Conservation (phyloP, 352 stramenopile genomes). For the Phytophthora niederhauseri region DNA sequence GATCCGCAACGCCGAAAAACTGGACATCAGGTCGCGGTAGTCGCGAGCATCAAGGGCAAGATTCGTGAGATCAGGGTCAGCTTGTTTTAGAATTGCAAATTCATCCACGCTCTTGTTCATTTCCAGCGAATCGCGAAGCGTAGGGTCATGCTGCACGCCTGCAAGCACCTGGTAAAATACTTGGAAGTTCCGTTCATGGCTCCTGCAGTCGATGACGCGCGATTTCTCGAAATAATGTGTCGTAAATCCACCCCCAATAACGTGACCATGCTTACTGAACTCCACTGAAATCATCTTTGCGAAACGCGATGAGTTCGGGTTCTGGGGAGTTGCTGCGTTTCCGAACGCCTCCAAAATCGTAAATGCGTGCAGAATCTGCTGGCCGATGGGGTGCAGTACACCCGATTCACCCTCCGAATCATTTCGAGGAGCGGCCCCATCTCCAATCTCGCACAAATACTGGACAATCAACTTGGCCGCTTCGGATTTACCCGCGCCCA, state of each 20-base stretch:
- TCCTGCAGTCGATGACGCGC: slow-evolving; percentile 77
- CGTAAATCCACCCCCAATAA: slow-evolving; percentile 82
- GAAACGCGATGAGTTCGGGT: slow-evolving; percentile 79
- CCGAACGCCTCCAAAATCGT: slow-evolving; percentile 83
- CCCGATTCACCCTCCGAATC: slow-evolving; percentile 50
- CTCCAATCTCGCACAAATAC: slow-evolving; percentile 82
- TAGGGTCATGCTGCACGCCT: slow-evolving; percentile 73
- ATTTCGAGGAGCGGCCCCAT: slow-evolving; percentile 48
- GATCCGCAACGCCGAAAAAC: slow-evolving; percentile 78
- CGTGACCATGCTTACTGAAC: slow-evolving; percentile 76
- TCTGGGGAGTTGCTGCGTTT: slow-evolving; percentile 62
- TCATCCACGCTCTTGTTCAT: slow-evolving; percentile 63
- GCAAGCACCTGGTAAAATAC: slow-evolving; percentile 93
- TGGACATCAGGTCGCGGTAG: slow-evolving; percentile 83
- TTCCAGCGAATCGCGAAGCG: slow-evolving; percentile 67
- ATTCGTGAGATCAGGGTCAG: slow-evolving; percentile 47
- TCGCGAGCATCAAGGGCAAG: slow-evolving; percentile 66
- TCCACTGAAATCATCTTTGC: slow-evolving; percentile 88
- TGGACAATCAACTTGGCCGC: slow-evolving; percentile 84
- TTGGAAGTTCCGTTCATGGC: slow-evolving; percentile 93
- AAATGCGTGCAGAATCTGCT: slow-evolving; percentile 85
- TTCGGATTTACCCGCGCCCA: slow-evolving; percentile 81
- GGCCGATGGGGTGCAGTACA: slow-evolving; percentile 73
- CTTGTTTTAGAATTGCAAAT: slow-evolving; percentile 66
- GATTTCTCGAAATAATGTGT: slow-evolving; percentile 86